These are phyloP conservation scores for Vigna hirtella DNA, from an alignment of 306 rosid species.

Conservation along the genomic window DNA sequence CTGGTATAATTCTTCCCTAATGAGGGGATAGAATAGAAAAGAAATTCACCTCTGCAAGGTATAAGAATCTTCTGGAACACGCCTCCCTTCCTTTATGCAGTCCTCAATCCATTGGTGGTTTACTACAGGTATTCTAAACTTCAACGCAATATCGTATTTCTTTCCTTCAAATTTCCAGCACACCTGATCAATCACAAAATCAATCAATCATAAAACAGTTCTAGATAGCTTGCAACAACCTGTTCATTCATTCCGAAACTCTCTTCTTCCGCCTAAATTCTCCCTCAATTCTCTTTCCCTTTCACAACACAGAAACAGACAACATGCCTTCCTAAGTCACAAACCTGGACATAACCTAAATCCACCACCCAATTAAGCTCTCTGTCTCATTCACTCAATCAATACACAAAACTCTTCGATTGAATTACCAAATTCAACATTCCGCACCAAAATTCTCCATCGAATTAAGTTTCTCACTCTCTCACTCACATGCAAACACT, in stretches of 20 bases:
- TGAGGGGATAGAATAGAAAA: not conserved
- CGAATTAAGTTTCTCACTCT: not conserved
- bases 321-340: not conserved
- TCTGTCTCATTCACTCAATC: not conserved
- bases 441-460: not conserved
- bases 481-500: not conserved
- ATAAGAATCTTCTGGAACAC: slow-evolving; percentile 75
- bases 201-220: slow-evolving; percentile 20
- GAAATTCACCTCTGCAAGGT: slow-evolving; percentile 61
- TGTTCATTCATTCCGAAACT: not conserved
- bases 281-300: not conserved
- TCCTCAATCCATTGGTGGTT: slow-evolving; percentile 95
- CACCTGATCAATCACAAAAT: slow-evolving; percentile 56
- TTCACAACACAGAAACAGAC: not conserved
- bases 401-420: not conserved
- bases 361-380: not conserved
- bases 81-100: slow-evolving; percentile 73
- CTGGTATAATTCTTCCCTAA: not conserved
- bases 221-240: not conserved
- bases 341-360: not conserved
- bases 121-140: slow-evolving; percentile 54
- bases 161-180: slow-evolving; percentile 80
- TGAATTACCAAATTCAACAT: not conserved
- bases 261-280: not conserved
- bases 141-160: slow-evolving; percentile 67